These are phyloP conservation scores for Pichia cactophila DNA, from an alignment of 1,139 yeast genomes.

Conservation along the genomic window DNA sequence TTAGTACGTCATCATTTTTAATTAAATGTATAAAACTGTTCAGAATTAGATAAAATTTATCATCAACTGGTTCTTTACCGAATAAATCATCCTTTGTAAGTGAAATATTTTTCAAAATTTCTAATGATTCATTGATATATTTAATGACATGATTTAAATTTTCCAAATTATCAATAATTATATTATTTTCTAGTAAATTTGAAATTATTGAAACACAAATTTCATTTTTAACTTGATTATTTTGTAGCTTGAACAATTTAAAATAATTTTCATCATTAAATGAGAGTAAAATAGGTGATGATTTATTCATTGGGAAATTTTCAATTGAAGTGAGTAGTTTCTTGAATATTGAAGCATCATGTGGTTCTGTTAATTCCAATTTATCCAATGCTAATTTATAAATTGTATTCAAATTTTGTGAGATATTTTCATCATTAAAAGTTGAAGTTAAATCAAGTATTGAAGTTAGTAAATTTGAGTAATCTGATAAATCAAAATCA, in stretches of 20 bases:
- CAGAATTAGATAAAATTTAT: constrained; percentile 54
- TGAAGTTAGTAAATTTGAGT: constrained; percentile 56
- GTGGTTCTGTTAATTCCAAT: constrained; percentile 26
- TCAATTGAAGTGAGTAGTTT: constrained; percentile 54
- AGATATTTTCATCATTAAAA: constrained; percentile 46
- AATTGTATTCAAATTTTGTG: constrained; percentile 53
- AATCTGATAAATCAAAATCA: constrained; percentile 58
- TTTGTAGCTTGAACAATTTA: constrained; percentile 36
- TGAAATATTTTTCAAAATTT: constrained; percentile 10
- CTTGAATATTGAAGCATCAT: constrained; percentile 37
- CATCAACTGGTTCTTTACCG: constrained; percentile 25
- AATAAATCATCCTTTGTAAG: constrained; percentile 27
- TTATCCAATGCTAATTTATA: constrained; percentile 52
- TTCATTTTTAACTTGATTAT: constrained; percentile 31
- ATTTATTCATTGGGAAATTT: constrained; percentile 24
- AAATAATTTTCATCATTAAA: constrained; percentile 34
- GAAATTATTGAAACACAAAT: constrained; percentile 39
- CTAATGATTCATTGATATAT: constrained; percentile 27
- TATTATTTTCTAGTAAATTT: constrained; percentile 28
- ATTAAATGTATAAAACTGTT: constrained; percentile 65
- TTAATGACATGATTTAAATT: constrained; percentile 42
- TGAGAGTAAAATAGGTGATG: constrained; percentile 18
- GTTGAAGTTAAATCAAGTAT: constrained; percentile 48
- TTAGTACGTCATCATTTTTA: constrained; percentile 41
- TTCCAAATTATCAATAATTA: constrained; percentile 25